Conservation (phyloP, 1,139 yeast genomes). For the Debaryomyces sp. region DNA sequence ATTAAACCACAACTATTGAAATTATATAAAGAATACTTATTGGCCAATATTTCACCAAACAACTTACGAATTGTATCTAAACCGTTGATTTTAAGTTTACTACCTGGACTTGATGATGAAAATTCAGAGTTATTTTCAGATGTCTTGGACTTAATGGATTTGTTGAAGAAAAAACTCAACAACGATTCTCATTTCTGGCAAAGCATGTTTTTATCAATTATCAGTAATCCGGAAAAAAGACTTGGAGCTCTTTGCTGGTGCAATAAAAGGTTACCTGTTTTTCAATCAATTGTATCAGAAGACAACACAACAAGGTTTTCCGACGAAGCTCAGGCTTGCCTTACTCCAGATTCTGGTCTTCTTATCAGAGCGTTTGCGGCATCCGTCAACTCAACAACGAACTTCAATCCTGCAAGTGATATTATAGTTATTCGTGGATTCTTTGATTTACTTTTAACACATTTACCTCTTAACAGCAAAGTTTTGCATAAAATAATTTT, state of each 20-base stretch:
- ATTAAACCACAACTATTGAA: slow-evolving; percentile 77
- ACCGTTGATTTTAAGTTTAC: slow-evolving; percentile 71
- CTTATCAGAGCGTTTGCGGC: slow-evolving; percentile 71
- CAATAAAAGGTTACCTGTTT: slow-evolving; percentile 63
- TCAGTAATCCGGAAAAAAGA: slow-evolving; percentile 76
- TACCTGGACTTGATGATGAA: slow-evolving; percentile 93
- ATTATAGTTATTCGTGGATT: slow-evolving; percentile 86
- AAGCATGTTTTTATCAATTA: slow-evolving; percentile 70
- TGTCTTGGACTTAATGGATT: slow-evolving; percentile 60
- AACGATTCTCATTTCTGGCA: slow-evolving; percentile 89
- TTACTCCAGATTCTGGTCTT: slow-evolving; percentile 79
- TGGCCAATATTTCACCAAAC: slow-evolving; percentile 48
- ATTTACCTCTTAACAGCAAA: slow-evolving; percentile 64
- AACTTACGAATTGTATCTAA: slow-evolving; percentile 58
- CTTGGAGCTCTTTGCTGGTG: slow-evolving; percentile 85
- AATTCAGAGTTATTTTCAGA: slow-evolving; percentile 77
- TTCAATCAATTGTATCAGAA: slow-evolving; percentile 24
- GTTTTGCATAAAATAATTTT: slow-evolving; percentile 53
- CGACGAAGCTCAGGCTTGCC: slow-evolving; percentile 60
- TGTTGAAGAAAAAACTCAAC: slow-evolving; percentile 56
- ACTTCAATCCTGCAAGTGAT: slow-evolving; percentile 41
- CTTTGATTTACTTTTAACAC: slow-evolving; percentile 73
- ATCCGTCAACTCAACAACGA: slow-evolving; percentile 59
- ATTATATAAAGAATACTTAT: slow-evolving; percentile 57
- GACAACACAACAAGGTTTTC: slow-evolving; percentile 27